A percentile compares a stretch with the other conserved stretches of the same genome.
Conservation (phyloP, 108 stramenopile genomes). For the Cyclotella cryptica region DNA sequence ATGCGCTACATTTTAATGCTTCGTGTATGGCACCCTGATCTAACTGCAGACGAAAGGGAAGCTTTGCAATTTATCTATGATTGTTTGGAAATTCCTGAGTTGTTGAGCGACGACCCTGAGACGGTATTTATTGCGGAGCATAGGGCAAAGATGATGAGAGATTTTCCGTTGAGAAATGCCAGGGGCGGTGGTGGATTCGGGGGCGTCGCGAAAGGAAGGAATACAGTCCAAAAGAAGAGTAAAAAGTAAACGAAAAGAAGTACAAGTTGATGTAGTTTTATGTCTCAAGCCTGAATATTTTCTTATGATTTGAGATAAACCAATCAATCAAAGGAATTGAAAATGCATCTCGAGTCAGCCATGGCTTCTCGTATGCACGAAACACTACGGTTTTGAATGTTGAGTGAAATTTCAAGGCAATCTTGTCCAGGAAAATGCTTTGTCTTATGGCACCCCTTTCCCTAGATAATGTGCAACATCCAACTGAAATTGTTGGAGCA, state of each 20-base stretch:
- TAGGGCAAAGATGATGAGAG: conserved; percentile 54
- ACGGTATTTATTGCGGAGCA: conserved; percentile 61
- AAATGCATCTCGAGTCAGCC: too few relatives aligned
- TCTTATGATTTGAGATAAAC: too few relatives aligned
- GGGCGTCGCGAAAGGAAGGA: conserved; percentile 18
- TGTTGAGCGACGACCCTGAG: conserved; percentile 61
- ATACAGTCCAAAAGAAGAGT: conserved; percentile 25
- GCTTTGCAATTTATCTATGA: conserved; percentile 92
- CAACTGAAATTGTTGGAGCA: too few relatives aligned
- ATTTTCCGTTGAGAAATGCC: conserved; percentile 57
- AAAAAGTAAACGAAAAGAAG: conserved; percentile 11
- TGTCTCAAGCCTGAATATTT: too few relatives aligned
- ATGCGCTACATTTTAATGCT: conserved; percentile 91
- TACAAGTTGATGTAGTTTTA: too few relatives aligned
- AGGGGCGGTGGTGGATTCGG: conserved; percentile 43
- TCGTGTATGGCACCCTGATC: conserved; percentile 93
- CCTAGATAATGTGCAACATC: too few relatives aligned
- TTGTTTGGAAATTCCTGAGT: conserved; percentile 77
- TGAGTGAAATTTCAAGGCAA: too few relatives aligned
- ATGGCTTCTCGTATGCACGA: too few relatives aligned
- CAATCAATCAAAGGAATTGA: too few relatives aligned
- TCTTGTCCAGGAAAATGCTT: too few relatives aligned
- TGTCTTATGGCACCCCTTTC: too few relatives aligned
- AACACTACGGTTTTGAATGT: too few relatives aligned
- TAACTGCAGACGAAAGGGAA: conserved; percentile 75